phyloP scores from a whole-genome alignment of 2,329 filamentous ascomycete species.

The Plenodomus tracheiphilus region DNA sequence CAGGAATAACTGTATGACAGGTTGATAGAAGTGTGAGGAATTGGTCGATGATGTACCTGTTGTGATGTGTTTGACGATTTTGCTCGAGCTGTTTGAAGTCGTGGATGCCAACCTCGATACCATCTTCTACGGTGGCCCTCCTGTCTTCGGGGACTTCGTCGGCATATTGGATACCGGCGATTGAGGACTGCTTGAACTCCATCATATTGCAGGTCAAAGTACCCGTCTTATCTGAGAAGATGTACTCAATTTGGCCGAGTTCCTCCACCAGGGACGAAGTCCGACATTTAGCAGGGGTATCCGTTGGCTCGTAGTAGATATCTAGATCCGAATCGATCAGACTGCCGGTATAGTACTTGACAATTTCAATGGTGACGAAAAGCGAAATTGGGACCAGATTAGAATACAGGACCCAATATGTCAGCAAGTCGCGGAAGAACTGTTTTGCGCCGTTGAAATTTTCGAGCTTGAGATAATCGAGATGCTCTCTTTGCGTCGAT shows the following conservation, averaged over 20 bases:
- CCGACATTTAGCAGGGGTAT: constrained; percentile 92
- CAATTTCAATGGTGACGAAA: constrained; percentile 95
- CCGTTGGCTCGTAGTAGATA: constrained; percentile 94
- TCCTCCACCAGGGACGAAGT: constrained; percentile 97
- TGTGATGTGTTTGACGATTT: constrained; percentile 67
- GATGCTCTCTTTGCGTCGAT: constrained; percentile 60
- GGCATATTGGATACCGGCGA: constrained; percentile 90
- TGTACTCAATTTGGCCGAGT: constrained; percentile 95
- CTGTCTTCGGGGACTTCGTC: constrained; percentile 91
- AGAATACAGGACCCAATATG: constrained; percentile 98
- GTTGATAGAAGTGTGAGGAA: constrained; percentile 85
- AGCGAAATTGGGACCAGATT: constrained; percentile 95
- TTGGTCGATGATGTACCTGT: constrained; percentile 70
- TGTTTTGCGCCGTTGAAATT: constrained; percentile 69
- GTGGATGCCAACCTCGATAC: constrained; percentile 76
- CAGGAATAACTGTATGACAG: constrained; percentile 97
- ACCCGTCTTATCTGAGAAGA: constrained; percentile 97
- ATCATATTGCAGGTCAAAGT: constrained; percentile 98
- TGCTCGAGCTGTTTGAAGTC: constrained; percentile 76
- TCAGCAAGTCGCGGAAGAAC: constrained; percentile 93
- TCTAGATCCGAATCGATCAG: constrained; percentile 97
- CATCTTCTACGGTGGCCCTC: constrained; percentile 76
- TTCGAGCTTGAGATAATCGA: constrained; percentile 72
- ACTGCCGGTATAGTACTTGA: constrained; percentile 98
- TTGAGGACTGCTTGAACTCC: constrained; percentile 96